phyloP scores from a whole-genome alignment of 305 asterid genomes.

The Salvia sclarea region DNA sequence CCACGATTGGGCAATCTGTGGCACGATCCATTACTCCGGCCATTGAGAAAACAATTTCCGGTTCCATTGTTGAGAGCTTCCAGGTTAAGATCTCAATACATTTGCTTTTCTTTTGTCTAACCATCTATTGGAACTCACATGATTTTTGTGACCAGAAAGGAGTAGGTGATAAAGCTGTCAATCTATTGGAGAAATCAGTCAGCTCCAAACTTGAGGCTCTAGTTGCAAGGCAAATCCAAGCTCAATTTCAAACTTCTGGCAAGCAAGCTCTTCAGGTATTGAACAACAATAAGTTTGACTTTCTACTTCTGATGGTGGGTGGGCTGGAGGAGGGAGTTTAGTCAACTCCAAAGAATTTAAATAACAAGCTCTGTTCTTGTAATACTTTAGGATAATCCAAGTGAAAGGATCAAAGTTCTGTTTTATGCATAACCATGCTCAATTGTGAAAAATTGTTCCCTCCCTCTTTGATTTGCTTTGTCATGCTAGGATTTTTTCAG shows the following conservation, averaged over 20 bases:
- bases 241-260: conserved; percentile 90
- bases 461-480: neutral
- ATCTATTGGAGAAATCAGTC: conserved; percentile 78
- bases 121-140: conserved; percentile 30
- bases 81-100: conserved; percentile 55
- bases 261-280: conserved; percentile 90
- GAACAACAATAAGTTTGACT: neutral
- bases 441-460: neutral
- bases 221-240: conserved; percentile 81
- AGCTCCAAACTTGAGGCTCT: conserved; percentile 76
- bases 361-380: neutral
- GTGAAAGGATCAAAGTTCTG: neutral
- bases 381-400: neutral
- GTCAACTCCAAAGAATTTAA: neutral
- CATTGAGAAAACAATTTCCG: conserved; percentile 69
- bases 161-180: conserved; percentile 84
- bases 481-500: too few relatives aligned
- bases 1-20: conserved; percentile 70
- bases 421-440: neutral
- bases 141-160: conserved; percentile 69
- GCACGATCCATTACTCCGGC: conserved; percentile 66
- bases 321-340: neutral
- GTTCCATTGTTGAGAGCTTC: conserved; percentile 69
- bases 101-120: conserved; percentile 24
- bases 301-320: neutral